These are phyloP conservation scores for Diplocarpon mali DNA, from an alignment of 2,329 filamentous ascomycete species.

Conservation along the genomic window DNA sequence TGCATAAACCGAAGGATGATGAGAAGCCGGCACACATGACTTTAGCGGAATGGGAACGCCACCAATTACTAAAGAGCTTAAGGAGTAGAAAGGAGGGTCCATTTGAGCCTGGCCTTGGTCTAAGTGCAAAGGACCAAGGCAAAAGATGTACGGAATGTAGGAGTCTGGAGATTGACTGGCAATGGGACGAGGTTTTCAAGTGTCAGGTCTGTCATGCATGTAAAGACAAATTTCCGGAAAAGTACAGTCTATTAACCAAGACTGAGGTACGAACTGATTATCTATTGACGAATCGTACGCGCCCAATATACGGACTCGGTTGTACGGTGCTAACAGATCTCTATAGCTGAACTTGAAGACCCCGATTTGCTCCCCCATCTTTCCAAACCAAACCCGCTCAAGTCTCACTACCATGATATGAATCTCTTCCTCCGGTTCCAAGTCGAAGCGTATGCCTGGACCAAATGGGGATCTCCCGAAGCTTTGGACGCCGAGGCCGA, in stretches of 20 bases:
- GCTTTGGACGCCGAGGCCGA: slow-evolving; percentile 83
- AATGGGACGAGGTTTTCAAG: slow-evolving; percentile 79
- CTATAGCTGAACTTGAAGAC: slow-evolving; percentile 75
- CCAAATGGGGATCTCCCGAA: slow-evolving; percentile 85
- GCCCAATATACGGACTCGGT: too few species aligned
- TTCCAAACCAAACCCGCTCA: slow-evolving; percentile 86
- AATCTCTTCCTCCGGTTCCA: slow-evolving; percentile 92
- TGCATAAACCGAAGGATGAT: slow-evolving; percentile 45
- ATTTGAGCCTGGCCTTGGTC: slow-evolving; percentile 78
- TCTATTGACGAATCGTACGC: slow-evolving; percentile 77
- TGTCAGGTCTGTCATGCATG: slow-evolving; percentile 68
- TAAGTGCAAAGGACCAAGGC: slow-evolving; percentile 49
- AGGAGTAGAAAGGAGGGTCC: slow-evolving; percentile 66
- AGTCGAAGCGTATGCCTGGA: slow-evolving; percentile 82
- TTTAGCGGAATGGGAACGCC: slow-evolving; percentile 78
- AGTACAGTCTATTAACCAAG: slow-evolving; percentile 91
- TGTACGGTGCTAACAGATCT: neutral
- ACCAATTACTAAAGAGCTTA: slow-evolving; percentile 63
- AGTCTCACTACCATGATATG: slow-evolving; percentile 96
- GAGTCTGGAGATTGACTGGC: slow-evolving; percentile 82
- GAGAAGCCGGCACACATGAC: slow-evolving; percentile 82
- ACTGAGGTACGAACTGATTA: slow-evolving; percentile 95
- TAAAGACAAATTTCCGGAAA: slow-evolving; percentile 84
- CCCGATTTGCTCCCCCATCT: slow-evolving; percentile 77
- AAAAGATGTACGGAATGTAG: slow-evolving; percentile 78